phyloP scores from a whole-genome alignment of 2,329 filamentous ascomycete genomes.

The Onygena corvina region DNA sequence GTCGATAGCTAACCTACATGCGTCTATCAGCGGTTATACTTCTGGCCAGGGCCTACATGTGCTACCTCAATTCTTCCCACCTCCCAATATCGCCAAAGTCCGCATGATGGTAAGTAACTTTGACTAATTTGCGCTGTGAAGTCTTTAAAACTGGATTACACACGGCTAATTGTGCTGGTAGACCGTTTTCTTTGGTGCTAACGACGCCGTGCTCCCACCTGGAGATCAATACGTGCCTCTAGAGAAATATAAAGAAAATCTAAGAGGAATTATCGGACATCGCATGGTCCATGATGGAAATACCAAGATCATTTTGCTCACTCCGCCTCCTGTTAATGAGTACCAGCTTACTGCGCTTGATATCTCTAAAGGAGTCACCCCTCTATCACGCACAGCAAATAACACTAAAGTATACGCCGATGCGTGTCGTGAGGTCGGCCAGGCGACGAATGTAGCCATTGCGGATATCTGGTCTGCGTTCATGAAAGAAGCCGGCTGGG shows the following conservation, averaged over 20 bases:
- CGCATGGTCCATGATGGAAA: slow-evolving; percentile 56
- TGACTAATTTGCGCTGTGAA: neutral
- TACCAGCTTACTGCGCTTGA: slow-evolving; percentile 47
- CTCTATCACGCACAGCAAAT: slow-evolving; percentile 44
- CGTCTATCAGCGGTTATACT: slow-evolving; percentile 56
- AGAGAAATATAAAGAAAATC: slow-evolving; percentile 60
- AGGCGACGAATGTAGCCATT: slow-evolving; percentile 45
- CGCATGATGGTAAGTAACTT: slow-evolving; percentile 31
- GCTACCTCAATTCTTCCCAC: slow-evolving; percentile 58
- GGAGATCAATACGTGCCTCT: slow-evolving; percentile 66
- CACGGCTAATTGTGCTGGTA: slow-evolving; percentile 25
- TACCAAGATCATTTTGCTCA: slow-evolving; percentile 61
- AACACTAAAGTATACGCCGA: slow-evolving; percentile 52
- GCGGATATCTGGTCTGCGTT: slow-evolving; percentile 71
- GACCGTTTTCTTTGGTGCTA: slow-evolving; percentile 77
- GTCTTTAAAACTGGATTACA: neutral
- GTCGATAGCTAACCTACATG: neutral
- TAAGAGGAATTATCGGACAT: slow-evolving; percentile 60
- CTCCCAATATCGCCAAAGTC: slow-evolving; percentile 42
- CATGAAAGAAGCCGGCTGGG: slow-evolving; percentile 52
- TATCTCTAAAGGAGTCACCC: slow-evolving; percentile 35
- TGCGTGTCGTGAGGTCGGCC: slow-evolving; percentile 52
- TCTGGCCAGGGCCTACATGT: slow-evolving; percentile 60
- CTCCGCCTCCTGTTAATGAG: slow-evolving; percentile 73
- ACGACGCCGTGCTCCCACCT: slow-evolving; percentile 64